Evolutionary conservation across 1,139 yeast species (phyloP).

Genomic region (Diutina scorzettiae): DNA sequence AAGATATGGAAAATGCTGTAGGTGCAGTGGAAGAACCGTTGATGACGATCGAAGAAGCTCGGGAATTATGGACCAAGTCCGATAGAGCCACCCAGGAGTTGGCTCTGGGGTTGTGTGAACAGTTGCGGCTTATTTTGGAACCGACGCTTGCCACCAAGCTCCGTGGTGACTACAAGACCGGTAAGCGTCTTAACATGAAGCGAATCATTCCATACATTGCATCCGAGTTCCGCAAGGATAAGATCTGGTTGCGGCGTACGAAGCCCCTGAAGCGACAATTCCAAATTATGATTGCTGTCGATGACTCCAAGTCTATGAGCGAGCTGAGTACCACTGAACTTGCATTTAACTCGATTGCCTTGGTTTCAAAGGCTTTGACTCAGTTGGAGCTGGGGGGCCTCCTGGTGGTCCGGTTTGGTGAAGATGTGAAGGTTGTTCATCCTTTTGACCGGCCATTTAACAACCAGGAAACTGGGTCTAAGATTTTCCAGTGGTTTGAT

Average conservation of each 20-base stretch:
- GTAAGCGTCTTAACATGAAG: slow-evolving; percentile 94
- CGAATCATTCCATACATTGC: slow-evolving; percentile 97
- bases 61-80: slow-evolving; percentile 70
- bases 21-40: slow-evolving; percentile 21
- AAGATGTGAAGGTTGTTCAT: slow-evolving; percentile 72
- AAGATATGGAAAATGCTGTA: slow-evolving; percentile 10
- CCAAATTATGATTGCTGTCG: slow-evolving; percentile 95
- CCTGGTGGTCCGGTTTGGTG: slow-evolving; percentile 87
- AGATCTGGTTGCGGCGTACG: slow-evolving; percentile 96
- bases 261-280: slow-evolving; percentile 96
- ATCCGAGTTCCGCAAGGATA: slow-evolving; percentile 92
- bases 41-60: slow-evolving; percentile 51
- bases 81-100: slow-evolving; percentile 79
- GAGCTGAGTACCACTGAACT: slow-evolving; percentile 83
- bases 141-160: slow-evolving; percentile 93
- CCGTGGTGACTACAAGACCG: slow-evolving; percentile 93
- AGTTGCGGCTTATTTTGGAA: slow-evolving; percentile 80
- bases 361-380: slow-evolving; percentile 87
- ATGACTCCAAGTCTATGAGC: slow-evolving; percentile 95
- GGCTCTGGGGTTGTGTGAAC: slow-evolving; percentile 84
- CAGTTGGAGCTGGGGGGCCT: slow-evolving; percentile 92
- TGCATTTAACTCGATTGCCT: slow-evolving; percentile 89
- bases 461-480: slow-evolving; percentile 67
- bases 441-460: slow-evolving; percentile 74
- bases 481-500: slow-evolving; percentile 77